These are phyloP conservation scores for Ogataea philodendri DNA, from an alignment of 805 yeast species.

Conservation along the genomic window DNA sequence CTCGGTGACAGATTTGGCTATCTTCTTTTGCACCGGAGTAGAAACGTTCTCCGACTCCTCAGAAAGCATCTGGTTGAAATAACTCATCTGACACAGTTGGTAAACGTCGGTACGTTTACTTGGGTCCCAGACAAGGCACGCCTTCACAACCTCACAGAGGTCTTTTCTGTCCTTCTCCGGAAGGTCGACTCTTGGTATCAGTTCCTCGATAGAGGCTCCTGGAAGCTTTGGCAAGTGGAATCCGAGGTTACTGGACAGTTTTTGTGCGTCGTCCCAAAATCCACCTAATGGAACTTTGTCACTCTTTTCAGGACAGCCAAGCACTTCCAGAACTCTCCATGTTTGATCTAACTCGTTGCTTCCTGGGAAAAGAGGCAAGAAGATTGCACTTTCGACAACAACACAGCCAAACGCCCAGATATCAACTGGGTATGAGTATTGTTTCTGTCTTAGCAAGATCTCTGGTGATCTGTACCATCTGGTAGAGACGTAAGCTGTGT, in stretches of 20 bases:
- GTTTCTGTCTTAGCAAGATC: slow-evolving; percentile 60
- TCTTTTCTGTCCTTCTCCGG: slow-evolving; percentile 34
- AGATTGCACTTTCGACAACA: slow-evolving; percentile 68
- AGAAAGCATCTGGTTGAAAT: slow-evolving; percentile 46
- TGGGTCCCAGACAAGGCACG: slow-evolving; percentile 79
- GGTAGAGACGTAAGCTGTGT: slow-evolving; percentile 77
- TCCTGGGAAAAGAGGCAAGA: slow-evolving; percentile 84
- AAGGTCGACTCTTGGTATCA: slow-evolving; percentile 47
- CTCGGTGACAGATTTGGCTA: slow-evolving; percentile 6
- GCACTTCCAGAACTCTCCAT: slow-evolving; percentile 57
- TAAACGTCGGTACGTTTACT: slow-evolving; percentile 53
- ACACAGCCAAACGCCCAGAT: slow-evolving; percentile 87
- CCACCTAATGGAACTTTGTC: slow-evolving; percentile 58
- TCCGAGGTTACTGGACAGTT: slow-evolving; percentile 52
- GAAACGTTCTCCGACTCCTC: slow-evolving; percentile 17
- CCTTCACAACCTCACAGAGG: slow-evolving; percentile 41
- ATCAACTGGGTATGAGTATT: slow-evolving; percentile 69
- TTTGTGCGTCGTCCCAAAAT: slow-evolving; percentile 63
- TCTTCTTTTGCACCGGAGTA: slow-evolving; percentile 2
- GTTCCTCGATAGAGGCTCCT: slow-evolving; percentile 46
- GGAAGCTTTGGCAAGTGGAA: slow-evolving; percentile 53
- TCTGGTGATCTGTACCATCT: slow-evolving; percentile 89
- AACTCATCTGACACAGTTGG: slow-evolving; percentile 47
- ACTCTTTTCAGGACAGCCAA: slow-evolving; percentile 66
- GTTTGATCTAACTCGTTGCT: slow-evolving; percentile 75